Conservation (phyloP, 139 green algal species). For the Chlamydomonas applanata region DNA sequence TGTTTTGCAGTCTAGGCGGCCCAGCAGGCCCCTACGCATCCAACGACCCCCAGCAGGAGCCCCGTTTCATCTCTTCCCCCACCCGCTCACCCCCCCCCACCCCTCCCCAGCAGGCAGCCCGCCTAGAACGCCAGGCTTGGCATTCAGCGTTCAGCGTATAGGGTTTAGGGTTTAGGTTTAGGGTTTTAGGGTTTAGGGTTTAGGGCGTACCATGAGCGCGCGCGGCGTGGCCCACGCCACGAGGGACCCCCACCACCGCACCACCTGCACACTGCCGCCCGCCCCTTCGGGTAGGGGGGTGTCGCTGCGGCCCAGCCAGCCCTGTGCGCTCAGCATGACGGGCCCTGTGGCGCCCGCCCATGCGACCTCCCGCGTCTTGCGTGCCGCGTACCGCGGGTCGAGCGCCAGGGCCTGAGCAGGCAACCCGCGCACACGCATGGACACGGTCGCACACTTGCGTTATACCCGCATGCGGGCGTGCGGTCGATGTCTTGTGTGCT, state of each 20-base stretch:
- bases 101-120: too few relatives aligned
- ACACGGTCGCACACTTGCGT: slow-evolving; percentile 8
- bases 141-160: too few relatives aligned
- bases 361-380: slow-evolving; percentile 79
- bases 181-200: too few relatives aligned
- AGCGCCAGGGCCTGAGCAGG: slow-evolving; percentile 71
- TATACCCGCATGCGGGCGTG: background rate
- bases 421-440: slow-evolving; percentile 7
- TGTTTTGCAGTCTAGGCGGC: too few relatives aligned
- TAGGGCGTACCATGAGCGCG: slow-evolving; percentile 65
- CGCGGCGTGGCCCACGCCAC: slow-evolving; percentile 87
- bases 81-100: background rate
- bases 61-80: background rate
- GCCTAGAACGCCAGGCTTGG: too few relatives aligned
- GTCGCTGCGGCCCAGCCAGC: slow-evolving; percentile 85
- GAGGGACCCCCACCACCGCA: slow-evolving; percentile 70
- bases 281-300: slow-evolving; percentile 6
- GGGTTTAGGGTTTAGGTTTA: too few relatives aligned
- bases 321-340: slow-evolving; percentile 73
- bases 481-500: too few relatives aligned
- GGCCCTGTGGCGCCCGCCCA: slow-evolving; percentile 63
- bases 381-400: slow-evolving; percentile 72
- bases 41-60: background rate
- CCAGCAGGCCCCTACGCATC: too few relatives aligned
- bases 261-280: slow-evolving; percentile 7